phyloP scores from a whole-genome alignment of 2,329 filamentous ascomycete species.

The Chaetomium sp. region DNA sequence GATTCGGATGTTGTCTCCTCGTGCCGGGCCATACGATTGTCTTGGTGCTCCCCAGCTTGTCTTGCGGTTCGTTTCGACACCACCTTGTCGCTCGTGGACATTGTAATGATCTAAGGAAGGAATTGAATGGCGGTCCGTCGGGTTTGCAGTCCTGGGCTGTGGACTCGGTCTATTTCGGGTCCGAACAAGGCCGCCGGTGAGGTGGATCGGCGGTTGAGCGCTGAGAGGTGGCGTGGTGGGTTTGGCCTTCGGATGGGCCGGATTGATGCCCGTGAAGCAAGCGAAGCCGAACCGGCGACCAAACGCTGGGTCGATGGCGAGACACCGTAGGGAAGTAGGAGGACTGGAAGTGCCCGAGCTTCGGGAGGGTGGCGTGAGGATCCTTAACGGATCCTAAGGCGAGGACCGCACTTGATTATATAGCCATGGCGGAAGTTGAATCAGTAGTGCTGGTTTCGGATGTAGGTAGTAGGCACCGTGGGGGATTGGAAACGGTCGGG shows the following conservation, averaged over 20 bases:
- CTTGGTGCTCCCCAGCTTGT: slow-evolving; percentile 12
- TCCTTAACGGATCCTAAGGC: slow-evolving; percentile 2
- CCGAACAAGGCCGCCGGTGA: slow-evolving; percentile 5
- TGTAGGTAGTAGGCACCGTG: background rate
- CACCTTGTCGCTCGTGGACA: slow-evolving; percentile 26
- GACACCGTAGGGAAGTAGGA: background rate
- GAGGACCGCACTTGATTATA: slow-evolving; percentile 18
- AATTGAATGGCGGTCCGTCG: background rate
- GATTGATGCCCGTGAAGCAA: slow-evolving; percentile 12
- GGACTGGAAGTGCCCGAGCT: background rate
- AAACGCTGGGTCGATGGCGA: background rate
- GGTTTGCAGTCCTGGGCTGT: background rate
- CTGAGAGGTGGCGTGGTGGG: slow-evolving; percentile 6
- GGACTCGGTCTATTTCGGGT: slow-evolving; percentile 10
- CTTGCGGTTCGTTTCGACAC: slow-evolving; percentile 33
- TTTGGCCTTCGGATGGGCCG: slow-evolving; percentile 21
- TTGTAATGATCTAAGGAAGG: slow-evolving; percentile 15
- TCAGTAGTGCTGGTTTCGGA: background rate
- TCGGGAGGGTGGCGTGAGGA: background rate
- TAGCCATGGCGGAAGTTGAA: slow-evolving; percentile 11
- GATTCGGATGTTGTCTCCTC: slow-evolving; percentile 20
- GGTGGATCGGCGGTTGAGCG: slow-evolving; percentile 5
- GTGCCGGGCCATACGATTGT: slow-evolving; percentile 10
- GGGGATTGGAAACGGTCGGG: background rate
- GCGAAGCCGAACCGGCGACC: slow-evolving; percentile 17